A percentile compares a stretch with the other conserved stretches of the same genome.
phyloP scores from a whole-genome alignment of 768 basidiomycete genomes.

The Naganishia randhawae region DNA sequence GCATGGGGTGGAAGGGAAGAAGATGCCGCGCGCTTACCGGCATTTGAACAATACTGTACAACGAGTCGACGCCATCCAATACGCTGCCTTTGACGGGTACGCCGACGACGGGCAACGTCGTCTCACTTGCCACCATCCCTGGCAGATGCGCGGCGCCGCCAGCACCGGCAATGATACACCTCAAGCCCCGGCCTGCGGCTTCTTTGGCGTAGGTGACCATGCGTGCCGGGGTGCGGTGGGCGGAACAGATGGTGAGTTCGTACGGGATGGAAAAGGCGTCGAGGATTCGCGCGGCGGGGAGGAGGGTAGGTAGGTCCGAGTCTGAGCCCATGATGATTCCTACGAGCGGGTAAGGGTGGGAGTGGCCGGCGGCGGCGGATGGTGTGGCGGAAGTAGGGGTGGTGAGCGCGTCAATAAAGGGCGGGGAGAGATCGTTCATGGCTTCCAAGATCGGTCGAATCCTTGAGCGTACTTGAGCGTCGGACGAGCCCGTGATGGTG shows the following conservation, averaged over 20 bases:
- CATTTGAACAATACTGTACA: constrained; percentile 98
- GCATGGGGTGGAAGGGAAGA: constrained; percentile 30
- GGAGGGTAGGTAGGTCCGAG: constrained; percentile 91
- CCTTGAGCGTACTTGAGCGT: constrained; percentile 65
- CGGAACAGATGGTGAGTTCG: constrained; percentile 92
- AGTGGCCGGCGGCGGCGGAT: constrained; percentile 52
- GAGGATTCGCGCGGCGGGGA: constrained; percentile 78
- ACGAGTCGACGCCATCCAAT: constrained; percentile 91
- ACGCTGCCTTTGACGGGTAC: constrained; percentile 94
- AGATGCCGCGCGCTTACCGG: constrained; percentile 65
- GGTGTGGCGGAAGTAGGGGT: constrained; percentile 28
- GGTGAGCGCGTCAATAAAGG: constrained; percentile 53
- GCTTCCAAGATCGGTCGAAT: constrained; percentile 71
- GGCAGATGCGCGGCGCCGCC: constrained; percentile 98
- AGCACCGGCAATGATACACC: constrained; percentile 85
- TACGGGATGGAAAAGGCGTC: constrained; percentile 79
- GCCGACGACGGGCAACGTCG: constrained; percentile 83
- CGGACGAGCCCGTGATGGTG: constrained; percentile 77
- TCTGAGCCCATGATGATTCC: constrained; percentile 98
- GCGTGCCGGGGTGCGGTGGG: constrained; percentile 87
- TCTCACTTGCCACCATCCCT: constrained; percentile 97
- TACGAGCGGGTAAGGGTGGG: constrained; percentile 71
- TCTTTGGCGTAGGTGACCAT: constrained; percentile 75
- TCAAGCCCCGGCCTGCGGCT: constrained; percentile 57
- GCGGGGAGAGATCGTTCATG: constrained; percentile 40